These are phyloP conservation scores for Rhizopogon vinicolor DNA, from an alignment of 768 basidiomycete species.

Conservation along the genomic window DNA sequence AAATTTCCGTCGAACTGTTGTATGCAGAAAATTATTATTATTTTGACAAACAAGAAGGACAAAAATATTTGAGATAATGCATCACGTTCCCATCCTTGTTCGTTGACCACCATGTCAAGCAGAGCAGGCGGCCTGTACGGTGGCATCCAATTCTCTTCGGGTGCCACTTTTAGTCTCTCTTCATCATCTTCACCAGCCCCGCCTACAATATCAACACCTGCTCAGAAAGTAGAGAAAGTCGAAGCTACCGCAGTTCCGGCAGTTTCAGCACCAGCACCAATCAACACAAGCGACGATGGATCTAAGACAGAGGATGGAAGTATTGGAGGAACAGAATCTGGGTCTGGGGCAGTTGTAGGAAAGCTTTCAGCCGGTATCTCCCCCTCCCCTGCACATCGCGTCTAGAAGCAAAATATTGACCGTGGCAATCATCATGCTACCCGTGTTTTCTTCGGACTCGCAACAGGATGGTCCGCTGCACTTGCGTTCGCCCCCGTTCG, in stretches of 20 bases:
- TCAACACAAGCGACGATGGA: conserved; percentile 21
- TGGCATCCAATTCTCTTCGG: conserved; percentile 79
- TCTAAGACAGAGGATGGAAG: conserved; percentile 21
- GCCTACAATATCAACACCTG: conserved; percentile 15
- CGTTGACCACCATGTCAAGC: conserved; percentile 54
- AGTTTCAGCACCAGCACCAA: conserved; percentile 13
- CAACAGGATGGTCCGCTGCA: conserved; percentile 82
- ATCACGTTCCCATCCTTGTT: neutral
- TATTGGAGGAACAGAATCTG: conserved; percentile 16
- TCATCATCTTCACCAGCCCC: conserved; percentile 35
- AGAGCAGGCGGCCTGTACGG: conserved; percentile 84
- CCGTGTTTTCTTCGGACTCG: conserved; percentile 12
- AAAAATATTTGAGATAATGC: neutral
- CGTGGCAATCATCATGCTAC: conserved; percentile 27
- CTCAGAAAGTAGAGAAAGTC: conserved; percentile 13
- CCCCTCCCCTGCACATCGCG: conserved; percentile 37
- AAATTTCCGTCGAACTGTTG: neutral
- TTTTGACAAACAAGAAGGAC: neutral
- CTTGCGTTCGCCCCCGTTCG: conserved; percentile 86
- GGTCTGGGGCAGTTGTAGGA: conserved; percentile 30
- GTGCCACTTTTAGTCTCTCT: conserved; percentile 46
- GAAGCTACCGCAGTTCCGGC: conserved; percentile 15
- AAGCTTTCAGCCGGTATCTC: conserved; percentile 56
- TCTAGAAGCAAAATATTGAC: conserved; percentile 32
- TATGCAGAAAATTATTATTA: neutral